Evolutionary conservation across 805 yeast species (phyloP), one percentile per base, ranked within the genome.

Genomic region (Sugiyamaella boreocaroliniensis): DNA sequence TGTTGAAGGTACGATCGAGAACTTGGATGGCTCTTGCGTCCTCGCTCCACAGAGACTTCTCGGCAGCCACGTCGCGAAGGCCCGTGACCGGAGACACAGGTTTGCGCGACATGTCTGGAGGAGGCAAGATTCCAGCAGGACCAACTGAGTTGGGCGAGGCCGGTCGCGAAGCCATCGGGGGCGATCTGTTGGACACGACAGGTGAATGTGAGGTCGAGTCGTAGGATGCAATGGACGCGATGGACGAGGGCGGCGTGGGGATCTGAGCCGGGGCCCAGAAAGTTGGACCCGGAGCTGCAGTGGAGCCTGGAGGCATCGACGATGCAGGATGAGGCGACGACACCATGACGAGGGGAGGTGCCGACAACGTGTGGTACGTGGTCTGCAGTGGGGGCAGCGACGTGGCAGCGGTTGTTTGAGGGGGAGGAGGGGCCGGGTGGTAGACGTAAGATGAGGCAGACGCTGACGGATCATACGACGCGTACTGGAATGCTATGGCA

Each of bases 11-110:
- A 51, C 56, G 50, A 46, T 65, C 66, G 43, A 62, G 58, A n/a
- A 66, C 67, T 43, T 64, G 58, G 37, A 66, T 58, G n/a, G 68
- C 68, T 7, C 69, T 50, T 11, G 55, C 57, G 45, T 66, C 69
- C 49, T 66, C 69, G 19, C 64, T 62, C 59, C 64, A 64, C 14
- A 58, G 46, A 5, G 61, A 57, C 50, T 61, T 60, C 10, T 62
- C 65, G 14, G 41, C 37, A 14, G 37, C n/a, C 37, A 14, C 37
- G 8, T 32, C 49, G 32, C 20, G 40, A 40, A 19, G 15, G 32
- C 40, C 32, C 15, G 5, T 5, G 29, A 26, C 47, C 1, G 15
- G 41, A 3, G 51, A 9, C 19, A 18, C 32, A 2, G 19, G 29
- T 29, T 43, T 16, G 29, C 26, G 44, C 44, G 29, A 26, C 29